Evolutionary conservation across 139 green algal genomes (phyloP), one percentile per base, ranked within the genome.

Genomic region (Chlamydomonas incerta): DNA sequence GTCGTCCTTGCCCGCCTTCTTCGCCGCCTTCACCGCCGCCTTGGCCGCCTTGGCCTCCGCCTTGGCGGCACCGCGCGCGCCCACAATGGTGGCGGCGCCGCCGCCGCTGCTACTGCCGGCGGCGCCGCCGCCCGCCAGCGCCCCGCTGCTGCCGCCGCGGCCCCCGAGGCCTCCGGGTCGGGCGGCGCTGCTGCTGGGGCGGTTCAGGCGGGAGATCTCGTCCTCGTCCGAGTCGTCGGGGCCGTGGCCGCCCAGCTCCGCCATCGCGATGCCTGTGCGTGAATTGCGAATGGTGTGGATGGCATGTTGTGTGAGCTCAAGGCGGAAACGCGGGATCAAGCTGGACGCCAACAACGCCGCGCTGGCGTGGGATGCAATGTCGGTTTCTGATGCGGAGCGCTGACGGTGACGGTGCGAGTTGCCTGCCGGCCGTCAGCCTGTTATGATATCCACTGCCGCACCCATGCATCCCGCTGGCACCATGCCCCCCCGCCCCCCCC

Each of bases 241-340:
- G 31, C 17, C 68, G 13, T 28, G 5, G 37, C 6, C 28, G 11
- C 29, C 55, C 74, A 81, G 52, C 24, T 81, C 74, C 2, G 74
- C 33, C 67, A 85, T 85, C 23, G 80, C 80, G 9, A 85, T 85
- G 47, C 80, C 67, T n/a, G 60, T 10, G 55, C 13, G n/a, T n/a
- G n/a, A n/a, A n/a, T n/a, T n/a, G n/a, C n/a, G n/a, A n/a, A n/a
- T n/a, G n/a, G n/a, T n/a, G n/a, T n/a, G n/a, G n/a, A n/a, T n/a
- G n/a, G n/a, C n/a, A n/a, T n/a, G n/a, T n/a, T n/a, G n/a, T n/a
- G n/a, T n/a, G n/a, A n/a, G n/a, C n/a, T n/a, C n/a, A n/a, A n/a
- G n/a, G n/a, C n/a, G n/a, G n/a, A n/a, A n/a, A n/a, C n/a, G n/a
- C n/a, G n/a, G n/a, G n/a, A n/a, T n/a, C n/a, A n/a, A n/a, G n/a